These are phyloP conservation scores for Emergomyces orientalis DNA, from an alignment of 2,329 filamentous ascomycete species.

Conservation along the genomic window DNA sequence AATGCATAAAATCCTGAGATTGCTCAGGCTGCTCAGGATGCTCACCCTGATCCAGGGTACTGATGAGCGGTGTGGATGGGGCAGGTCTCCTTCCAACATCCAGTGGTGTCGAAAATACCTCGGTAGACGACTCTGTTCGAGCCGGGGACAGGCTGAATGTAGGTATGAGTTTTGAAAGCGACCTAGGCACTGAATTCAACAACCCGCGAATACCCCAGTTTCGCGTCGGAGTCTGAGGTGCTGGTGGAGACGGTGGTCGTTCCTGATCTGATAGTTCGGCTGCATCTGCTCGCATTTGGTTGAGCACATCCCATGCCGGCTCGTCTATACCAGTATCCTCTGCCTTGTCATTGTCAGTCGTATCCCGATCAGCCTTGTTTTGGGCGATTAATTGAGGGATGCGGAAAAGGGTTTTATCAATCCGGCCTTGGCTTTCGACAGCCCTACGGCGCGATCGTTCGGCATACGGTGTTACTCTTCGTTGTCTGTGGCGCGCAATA, in stretches of 20 bases:
- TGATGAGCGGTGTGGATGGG: neutral
- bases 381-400: conserved; percentile 27
- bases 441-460: conserved; percentile 25
- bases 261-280: conserved; percentile 2
- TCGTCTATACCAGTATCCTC: neutral
- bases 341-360: neutral
- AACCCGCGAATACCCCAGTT: conserved; percentile 25
- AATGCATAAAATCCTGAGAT: conserved; percentile 12
- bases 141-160: conserved; percentile 16
- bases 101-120: conserved; percentile 8
- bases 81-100: conserved; percentile 6
- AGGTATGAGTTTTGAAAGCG: conserved; percentile 22
- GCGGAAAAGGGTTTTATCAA: conserved; percentile 28
- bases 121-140: conserved; percentile 12
- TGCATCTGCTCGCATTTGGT: conserved; percentile 7
- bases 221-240: conserved; percentile 21
- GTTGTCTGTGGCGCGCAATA: conserved; percentile 10
- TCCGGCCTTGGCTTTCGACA: conserved; percentile 24
- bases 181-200: conserved; percentile 25
- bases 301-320: conserved; percentile 7
- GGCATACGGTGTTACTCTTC: conserved; percentile 20
- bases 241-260: conserved; percentile 13
- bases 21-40: conserved; percentile 14
- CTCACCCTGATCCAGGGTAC: conserved; percentile 2
- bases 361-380: conserved; percentile 19